A percentile compares a stretch with the other conserved stretches of the same genome.
Evolutionary conservation across 768 basidiomycete species (phyloP).

Genomic region (Agaricus subrufescens): DNA sequence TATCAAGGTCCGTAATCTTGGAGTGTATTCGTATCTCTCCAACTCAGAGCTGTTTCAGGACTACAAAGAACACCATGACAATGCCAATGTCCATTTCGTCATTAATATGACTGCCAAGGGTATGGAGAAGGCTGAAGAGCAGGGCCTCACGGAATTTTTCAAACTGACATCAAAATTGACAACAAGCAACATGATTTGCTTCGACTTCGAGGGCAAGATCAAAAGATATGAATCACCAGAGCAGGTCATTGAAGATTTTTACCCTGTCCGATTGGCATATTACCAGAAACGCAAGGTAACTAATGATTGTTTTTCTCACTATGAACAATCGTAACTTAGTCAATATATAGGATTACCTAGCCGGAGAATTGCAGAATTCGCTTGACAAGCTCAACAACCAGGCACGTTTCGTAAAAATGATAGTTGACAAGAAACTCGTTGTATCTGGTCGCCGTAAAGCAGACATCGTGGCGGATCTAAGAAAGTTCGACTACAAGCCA

Average conservation of each 20-base stretch:
- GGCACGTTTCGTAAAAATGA: conserved; percentile 96
- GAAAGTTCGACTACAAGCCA: conserved; percentile 80
- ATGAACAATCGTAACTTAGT: conserved; percentile 9
- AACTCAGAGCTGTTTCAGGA: conserved; percentile 48
- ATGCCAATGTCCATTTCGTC: conserved; percentile 84
- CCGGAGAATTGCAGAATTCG: conserved; percentile 72
- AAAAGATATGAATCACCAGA: conserved; percentile 88
- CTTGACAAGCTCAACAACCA: conserved; percentile 91
- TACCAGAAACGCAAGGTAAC: conserved; percentile 96
- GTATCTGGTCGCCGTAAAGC: conserved; percentile 87
- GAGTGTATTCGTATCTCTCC: background rate
- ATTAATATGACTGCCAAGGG: conserved; percentile 76
- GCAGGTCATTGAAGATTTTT: conserved; percentile 92
- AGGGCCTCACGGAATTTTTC: conserved; percentile 90
- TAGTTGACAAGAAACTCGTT: conserved; percentile 75
- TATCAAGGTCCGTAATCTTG: conserved; percentile 57
- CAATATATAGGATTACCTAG: conserved; percentile 66
- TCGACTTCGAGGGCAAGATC: conserved; percentile 95
- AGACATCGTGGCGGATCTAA: conserved; percentile 80
- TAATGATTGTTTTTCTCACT: background rate
- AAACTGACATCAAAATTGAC: conserved; percentile 80
- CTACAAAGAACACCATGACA: conserved; percentile 96
- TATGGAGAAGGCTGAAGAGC: conserved; percentile 82
- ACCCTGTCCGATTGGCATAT: conserved; percentile 78
- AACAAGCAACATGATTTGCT: conserved; percentile 98